Percentiles rank a stretch among this genome's conserved stretches.
phyloP scores from a whole-genome alignment of 2,329 filamentous ascomycete species.

The Nemania sp. region DNA sequence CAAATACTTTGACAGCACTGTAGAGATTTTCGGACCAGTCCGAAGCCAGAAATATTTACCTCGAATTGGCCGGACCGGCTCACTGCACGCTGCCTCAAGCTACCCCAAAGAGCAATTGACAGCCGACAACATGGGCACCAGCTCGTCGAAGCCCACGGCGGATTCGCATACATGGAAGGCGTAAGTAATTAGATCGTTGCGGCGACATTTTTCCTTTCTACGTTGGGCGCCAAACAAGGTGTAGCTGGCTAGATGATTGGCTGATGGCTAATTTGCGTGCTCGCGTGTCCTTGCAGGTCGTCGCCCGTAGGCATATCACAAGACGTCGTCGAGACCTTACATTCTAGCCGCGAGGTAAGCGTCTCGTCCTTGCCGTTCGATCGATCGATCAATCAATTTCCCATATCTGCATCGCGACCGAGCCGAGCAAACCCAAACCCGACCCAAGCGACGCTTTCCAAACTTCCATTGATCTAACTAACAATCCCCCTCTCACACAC shows the following conservation, averaged over 20 bases:
- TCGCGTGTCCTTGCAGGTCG: slow-evolving; percentile 35
- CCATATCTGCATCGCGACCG: not conserved
- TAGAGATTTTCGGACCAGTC: slow-evolving; percentile 25
- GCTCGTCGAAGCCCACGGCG: slow-evolving; percentile 57
- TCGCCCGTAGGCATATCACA: slow-evolving; percentile 68
- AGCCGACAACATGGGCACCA: slow-evolving; percentile 57
- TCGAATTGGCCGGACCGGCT: slow-evolving; percentile 22
- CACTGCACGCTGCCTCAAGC: slow-evolving; percentile 13
- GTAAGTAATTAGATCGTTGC: slow-evolving; percentile 44
- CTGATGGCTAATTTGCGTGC: not conserved
- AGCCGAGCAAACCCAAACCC: not conserved
- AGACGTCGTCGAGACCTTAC: slow-evolving; percentile 79
- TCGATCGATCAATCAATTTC: not conserved
- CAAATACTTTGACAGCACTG: slow-evolving; percentile 8
- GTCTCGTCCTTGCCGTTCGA: not conserved
- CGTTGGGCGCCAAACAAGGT: not conserved
- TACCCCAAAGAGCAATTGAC: slow-evolving; percentile 33
- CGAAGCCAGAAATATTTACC: slow-evolving; percentile 32
- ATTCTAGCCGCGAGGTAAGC: slow-evolving; percentile 81
- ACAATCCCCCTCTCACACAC: slow-evolving; percentile 19
- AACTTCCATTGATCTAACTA: slow-evolving; percentile 3
- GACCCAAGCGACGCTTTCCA: not conserved
- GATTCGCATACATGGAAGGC: slow-evolving; percentile 57
- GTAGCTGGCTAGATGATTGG: not conserved
- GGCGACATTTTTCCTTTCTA: not conserved